Base-by-base conservation (phyloP, 164 flowering plant species). In the Aristolochia contorta region DNA sequence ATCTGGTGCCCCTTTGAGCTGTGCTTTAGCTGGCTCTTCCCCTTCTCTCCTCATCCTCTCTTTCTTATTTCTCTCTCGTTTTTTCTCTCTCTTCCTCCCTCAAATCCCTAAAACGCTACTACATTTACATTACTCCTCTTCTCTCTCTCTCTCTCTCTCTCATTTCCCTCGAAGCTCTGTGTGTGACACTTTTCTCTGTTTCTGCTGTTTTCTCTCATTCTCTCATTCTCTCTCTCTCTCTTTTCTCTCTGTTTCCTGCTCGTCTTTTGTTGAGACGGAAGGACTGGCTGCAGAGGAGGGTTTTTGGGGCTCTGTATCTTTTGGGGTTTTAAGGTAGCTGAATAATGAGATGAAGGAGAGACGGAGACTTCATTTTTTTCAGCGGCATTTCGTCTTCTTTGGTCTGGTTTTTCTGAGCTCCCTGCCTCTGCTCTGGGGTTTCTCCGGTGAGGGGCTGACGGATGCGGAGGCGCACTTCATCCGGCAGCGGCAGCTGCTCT, bases 401-500 rank as follows among this genome's bases (percentile, higher is more conserved):
- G 19, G 14, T 18, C 33, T 49, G 16, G 13, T 18, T n/a, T 0
- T 23, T 25, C 14, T 56, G 9, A 19, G 3, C 14, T 27, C 52
- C 51, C 30, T 49, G 18, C 68, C 43, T 14, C 45, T 22, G 12
- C 22, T 25, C 12, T 48, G 2, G 37, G 25, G 54, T 19, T 47
- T 47, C 41, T 48, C 43, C 18, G 86, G 78, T 1, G 53, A 6
- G 37, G 59, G 64, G 8, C 84, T 90, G 57, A 71, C 80, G 21
- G 85, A 81, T 55, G 77, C 75, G 16, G 83, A 84, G 52, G 84
- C 75, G 23, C 51, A 45, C 16, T 83, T 62, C 75, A 83, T 86
- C 67, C 65, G 50, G 43, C 83, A 80, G 10, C 70, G 97, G 2
- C 96, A 87, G 75, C 86, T 91, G 6, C 79, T 87, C n/a, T 87